Evolutionary conservation across 2,329 filamentous ascomycete genomes (phyloP).

Genomic region (Hypoxylon sp.): DNA sequence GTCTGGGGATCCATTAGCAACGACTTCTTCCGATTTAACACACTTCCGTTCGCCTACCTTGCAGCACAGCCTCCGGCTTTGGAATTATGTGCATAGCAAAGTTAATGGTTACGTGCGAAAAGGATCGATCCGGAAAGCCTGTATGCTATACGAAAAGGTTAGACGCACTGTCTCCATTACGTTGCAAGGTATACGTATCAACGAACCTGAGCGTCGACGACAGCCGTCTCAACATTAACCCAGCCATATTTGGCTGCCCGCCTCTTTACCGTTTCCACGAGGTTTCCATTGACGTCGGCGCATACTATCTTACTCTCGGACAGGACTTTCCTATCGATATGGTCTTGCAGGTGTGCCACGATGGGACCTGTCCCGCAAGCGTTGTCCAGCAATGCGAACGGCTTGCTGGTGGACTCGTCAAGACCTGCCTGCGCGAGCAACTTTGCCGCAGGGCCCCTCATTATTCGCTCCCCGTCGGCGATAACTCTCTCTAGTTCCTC

Average conservation of each 20-base stretch:
- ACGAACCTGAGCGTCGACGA: conserved; percentile 64
- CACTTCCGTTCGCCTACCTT: conserved; percentile 50
- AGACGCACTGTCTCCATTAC: conserved; percentile 6
- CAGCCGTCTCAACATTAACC: conserved; percentile 61
- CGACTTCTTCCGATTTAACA: neutral
- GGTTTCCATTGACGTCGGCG: conserved; percentile 61
- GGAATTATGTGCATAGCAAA: conserved; percentile 65
- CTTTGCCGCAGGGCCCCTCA: conserved; percentile 43
- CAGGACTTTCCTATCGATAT: conserved; percentile 58
- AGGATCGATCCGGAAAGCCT: conserved; percentile 56
- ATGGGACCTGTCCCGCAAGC: conserved; percentile 68
- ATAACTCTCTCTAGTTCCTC: conserved; percentile 44
- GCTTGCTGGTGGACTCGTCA: conserved; percentile 44
- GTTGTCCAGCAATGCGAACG: conserved; percentile 64
- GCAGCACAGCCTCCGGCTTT: conserved; percentile 56
- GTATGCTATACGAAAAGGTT: conserved; percentile 55
- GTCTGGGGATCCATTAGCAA: conserved; percentile 49
- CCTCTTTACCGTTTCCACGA: conserved; percentile 60
- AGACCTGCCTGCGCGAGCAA: conserved; percentile 55
- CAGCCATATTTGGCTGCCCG: conserved; percentile 61
- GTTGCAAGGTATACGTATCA: neutral
- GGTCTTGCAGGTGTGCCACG: conserved; percentile 60
- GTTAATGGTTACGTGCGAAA: conserved; percentile 63
- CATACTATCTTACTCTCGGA: conserved; percentile 63
- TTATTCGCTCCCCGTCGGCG: conserved; percentile 43